Evolutionary conservation across 2,329 filamentous ascomycete genomes (phyloP).

Genomic region (Beauveria asiatica): DNA sequence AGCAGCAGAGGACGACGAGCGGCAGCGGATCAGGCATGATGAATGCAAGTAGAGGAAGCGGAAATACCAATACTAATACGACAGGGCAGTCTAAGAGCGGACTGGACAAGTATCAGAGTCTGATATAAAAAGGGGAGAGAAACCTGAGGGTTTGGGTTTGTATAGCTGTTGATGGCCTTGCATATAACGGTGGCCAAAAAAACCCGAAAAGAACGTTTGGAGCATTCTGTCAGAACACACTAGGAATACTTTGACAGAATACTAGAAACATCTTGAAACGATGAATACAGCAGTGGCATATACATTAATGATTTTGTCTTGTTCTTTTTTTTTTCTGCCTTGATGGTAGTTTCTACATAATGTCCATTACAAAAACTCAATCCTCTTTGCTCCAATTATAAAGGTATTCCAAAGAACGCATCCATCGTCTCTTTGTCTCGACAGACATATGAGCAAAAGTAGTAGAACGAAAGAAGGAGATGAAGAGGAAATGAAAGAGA

Average conservation of each 20-base stretch:
- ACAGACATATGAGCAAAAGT: background rate
- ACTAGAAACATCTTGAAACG: no score
- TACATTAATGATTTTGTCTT: no score
- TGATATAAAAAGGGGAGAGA: constrained; percentile 38
- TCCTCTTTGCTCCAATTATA: background rate
- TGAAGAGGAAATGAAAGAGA: background rate
- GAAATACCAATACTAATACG: constrained; percentile 15
- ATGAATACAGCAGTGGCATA: no score
- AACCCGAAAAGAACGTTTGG: no score
- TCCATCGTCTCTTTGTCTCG: no score
- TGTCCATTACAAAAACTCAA: background rate
- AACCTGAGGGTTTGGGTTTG: background rate
- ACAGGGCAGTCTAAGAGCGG: constrained; percentile 37
- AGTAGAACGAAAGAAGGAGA: background rate
- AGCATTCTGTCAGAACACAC: no score
- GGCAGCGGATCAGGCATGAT: constrained; percentile 17
- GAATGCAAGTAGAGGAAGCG: constrained; percentile 16
- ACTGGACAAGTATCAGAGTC: constrained; percentile 60
- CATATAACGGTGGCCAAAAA: background rate
- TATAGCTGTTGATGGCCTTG: background rate
- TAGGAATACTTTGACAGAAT: no score
- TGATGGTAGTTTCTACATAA: no score
- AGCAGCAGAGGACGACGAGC: constrained; percentile 14
- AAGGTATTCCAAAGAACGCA: no score
- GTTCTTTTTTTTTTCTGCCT: no score